Percentiles rank a stretch among this genome's conserved stretches.
Conservation (phyloP, 1,284 basidiomycete genomes). For the Inonotus hispidus region DNA sequence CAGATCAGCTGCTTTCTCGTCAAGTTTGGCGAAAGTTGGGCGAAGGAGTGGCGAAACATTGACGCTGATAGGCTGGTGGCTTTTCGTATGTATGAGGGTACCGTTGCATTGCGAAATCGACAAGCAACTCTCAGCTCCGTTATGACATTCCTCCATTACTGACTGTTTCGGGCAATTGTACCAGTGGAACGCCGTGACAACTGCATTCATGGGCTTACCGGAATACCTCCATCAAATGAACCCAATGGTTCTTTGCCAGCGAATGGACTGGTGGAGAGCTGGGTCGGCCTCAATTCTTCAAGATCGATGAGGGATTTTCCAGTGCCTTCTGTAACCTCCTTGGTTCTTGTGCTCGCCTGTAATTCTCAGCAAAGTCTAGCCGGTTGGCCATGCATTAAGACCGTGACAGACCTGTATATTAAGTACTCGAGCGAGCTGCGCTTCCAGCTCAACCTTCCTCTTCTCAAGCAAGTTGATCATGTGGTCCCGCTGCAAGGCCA, state of each 20-base stretch:
- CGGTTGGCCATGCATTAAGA: background rate
- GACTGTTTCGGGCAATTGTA: background rate
- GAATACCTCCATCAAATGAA: constrained; percentile 25
- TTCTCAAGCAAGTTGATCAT: constrained; percentile 30
- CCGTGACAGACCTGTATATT: constrained; percentile 24
- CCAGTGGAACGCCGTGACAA: background rate
- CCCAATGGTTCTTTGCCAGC: constrained; percentile 8
- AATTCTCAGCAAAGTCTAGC: background rate
- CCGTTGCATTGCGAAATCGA: background rate
- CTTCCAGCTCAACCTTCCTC: constrained; percentile 29
- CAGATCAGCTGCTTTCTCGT: background rate
- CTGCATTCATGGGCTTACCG: constrained; percentile 19
- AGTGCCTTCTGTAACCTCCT: constrained; percentile 15
- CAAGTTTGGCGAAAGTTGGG: constrained; percentile 3
- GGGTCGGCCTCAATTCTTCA: constrained; percentile 27
- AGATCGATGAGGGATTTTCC: constrained; percentile 30
- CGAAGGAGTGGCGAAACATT: background rate
- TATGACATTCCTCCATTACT: background rate
- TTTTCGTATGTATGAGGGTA: background rate
- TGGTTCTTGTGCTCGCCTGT: constrained; percentile 11
- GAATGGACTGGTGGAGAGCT: constrained; percentile 28
- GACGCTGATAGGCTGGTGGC: background rate
- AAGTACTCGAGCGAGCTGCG: constrained; percentile 24
- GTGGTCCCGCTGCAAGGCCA: constrained; percentile 30
- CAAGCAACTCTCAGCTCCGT: background rate